Base-by-base conservation (phyloP, 2,329 filamentous ascomycete species). In the Aspergillus calidoustus region DNA sequence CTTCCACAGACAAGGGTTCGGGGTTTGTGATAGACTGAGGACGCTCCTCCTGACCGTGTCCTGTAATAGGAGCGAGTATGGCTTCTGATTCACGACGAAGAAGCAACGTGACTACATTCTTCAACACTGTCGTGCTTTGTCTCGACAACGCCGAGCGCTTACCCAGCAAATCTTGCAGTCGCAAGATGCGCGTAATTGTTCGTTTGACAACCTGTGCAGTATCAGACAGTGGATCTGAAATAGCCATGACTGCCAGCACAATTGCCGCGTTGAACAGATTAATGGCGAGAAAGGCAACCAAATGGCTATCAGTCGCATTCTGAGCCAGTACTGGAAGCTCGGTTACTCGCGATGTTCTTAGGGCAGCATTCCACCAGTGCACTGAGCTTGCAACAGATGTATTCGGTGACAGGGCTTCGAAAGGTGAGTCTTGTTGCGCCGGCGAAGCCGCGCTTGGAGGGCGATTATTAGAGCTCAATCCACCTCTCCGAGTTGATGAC, bases 251-350 rank as follows among this genome's bases (percentile, higher is more conserved):
- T 25, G 77, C 75, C 55, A 82, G 70, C 13, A 81, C 79, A 28
- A 81, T 76, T 7, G 79, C 76, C 1, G 79, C 77, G 52, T 80
- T 80, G 70, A 81, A 81, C 11, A 81, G 62, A 57, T 81, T 81
- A 63, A 81, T 80, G 3, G 77, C 80, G 19, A 81, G 67, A 59
- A 81, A 81, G 6, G 79, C 76, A 6, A 79, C 77, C 5, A 80
- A 69, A 62, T 82, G 79, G n/a, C 75, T 80, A 17, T 79, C 75
- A 0, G 72, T 77, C 4, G 79, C 78, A 7, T 77, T 66, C 44
- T 76, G 73, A 19, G 74, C 72, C 5, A 81, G 73, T 1, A 64
- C 61, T 0, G 68, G 68, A 30, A 71, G 46, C 49, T 72, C 69
- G 2, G 75, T 77, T 2, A 81, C 70, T 22, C 69, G 73, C 0